Evolutionary conservation across 805 yeast genomes (phyloP).

Genomic region (Candida nemodendra): DNA sequence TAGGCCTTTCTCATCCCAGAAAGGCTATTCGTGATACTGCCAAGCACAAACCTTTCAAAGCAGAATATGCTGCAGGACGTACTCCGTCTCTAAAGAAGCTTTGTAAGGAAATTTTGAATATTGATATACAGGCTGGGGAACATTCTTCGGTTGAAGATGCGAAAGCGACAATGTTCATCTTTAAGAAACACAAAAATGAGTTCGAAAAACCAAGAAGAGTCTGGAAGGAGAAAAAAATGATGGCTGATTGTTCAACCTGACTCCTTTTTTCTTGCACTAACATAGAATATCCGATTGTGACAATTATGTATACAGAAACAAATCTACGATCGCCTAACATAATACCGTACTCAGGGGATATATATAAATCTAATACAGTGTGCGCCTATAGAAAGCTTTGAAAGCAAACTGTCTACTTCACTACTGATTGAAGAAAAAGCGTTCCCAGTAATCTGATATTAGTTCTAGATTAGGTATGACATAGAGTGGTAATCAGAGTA

Average conservation of each 20-base stretch:
- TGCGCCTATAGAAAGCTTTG: too few relatives aligned
- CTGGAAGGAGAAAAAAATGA: neutral
- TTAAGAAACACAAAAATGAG: slow-evolving; percentile 56
- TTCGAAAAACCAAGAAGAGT: slow-evolving; percentile 44
- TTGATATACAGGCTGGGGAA: slow-evolving; percentile 67
- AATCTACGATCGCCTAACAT: slow-evolving; percentile 5
- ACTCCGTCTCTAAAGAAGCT: slow-evolving; percentile 73
- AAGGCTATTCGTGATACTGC: slow-evolving; percentile 72
- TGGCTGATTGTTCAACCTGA: too few relatives aligned
- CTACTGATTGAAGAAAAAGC: too few relatives aligned
- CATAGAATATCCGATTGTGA: too few relatives aligned
- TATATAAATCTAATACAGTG: too few relatives aligned
- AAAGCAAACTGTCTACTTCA: too few relatives aligned
- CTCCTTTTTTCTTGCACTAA: too few relatives aligned
- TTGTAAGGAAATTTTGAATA: slow-evolving; percentile 51
- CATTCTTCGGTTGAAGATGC: slow-evolving; percentile 94
- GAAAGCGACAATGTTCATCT: slow-evolving; percentile 80
- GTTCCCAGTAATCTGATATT: too few relatives aligned
- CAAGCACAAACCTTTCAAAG: slow-evolving; percentile 53
- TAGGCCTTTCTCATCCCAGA: slow-evolving; percentile 67
- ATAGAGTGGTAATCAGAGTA: too few relatives aligned
- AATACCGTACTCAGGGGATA: slow-evolving; percentile 12
- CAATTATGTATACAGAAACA: too few relatives aligned
- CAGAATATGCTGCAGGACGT: slow-evolving; percentile 58
- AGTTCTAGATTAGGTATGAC: too few relatives aligned